These are phyloP conservation scores for Flammula alnicola DNA, from an alignment of 1,284 basidiomycete genomes.

Conservation along the genomic window DNA sequence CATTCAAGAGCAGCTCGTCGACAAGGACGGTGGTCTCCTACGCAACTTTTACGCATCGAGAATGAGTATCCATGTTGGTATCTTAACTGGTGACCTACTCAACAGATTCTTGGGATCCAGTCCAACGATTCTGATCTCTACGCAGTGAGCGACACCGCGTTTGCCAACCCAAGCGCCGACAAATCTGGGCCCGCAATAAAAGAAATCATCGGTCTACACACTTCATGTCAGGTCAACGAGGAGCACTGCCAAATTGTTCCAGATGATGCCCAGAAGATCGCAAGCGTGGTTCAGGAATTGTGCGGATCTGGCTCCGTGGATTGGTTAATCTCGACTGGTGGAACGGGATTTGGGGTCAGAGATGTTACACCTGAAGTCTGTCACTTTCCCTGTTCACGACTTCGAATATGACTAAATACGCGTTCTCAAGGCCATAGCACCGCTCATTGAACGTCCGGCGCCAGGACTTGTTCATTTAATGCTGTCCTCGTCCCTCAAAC, in stretches of 20 bases:
- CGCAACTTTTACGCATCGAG: conserved; percentile 27
- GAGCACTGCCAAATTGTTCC: conserved; percentile 50
- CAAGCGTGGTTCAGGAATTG: conserved; percentile 50
- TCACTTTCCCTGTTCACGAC: background rate
- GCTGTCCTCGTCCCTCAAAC: conserved; percentile 66
- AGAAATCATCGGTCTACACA: conserved; percentile 46
- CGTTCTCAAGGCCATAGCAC: conserved; percentile 73
- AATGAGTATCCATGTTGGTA: conserved; percentile 23
- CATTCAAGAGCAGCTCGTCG: background rate
- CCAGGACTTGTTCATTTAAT: conserved; percentile 82
- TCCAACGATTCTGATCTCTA: conserved; percentile 7
- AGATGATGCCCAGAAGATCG: conserved; percentile 64
- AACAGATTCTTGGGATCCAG: background rate
- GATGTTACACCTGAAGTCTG: conserved; percentile 83
- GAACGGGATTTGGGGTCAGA: conserved; percentile 82
- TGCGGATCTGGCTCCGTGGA: conserved; percentile 52
- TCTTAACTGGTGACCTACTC: conserved; percentile 27
- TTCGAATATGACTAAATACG: conserved; percentile 8
- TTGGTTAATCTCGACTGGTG: conserved; percentile 82
- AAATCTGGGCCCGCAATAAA: conserved; percentile 68
- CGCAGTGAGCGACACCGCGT: conserved; percentile 74
- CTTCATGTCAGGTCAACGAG: conserved; percentile 45
- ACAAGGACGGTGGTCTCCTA: too few relatives aligned
- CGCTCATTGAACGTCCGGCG: conserved; percentile 75
- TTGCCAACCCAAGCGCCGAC: conserved; percentile 55